A percentile compares a stretch with the other conserved stretches of the same genome.
These are phyloP conservation scores for Ploettnerulaceae sp. DNA, from an alignment of 2,329 filamentous ascomycete species.

Conservation along the genomic window DNA sequence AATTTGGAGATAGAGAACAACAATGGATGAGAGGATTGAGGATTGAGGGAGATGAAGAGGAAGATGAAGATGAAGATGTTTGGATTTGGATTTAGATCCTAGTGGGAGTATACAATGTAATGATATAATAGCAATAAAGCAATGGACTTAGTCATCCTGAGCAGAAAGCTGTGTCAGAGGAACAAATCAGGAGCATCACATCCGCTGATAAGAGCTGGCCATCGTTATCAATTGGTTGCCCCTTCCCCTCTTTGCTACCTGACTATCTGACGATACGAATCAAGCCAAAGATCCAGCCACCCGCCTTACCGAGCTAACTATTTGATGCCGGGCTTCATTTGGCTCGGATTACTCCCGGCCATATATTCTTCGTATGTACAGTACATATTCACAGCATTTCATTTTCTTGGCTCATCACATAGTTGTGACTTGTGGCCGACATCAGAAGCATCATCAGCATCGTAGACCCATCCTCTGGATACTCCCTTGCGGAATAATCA, in stretches of 20 bases:
- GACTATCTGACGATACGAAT: too few species aligned
- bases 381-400: too few species aligned
- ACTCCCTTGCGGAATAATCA: too few species aligned
- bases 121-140: conserved; percentile 1
- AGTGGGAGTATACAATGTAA: conserved; percentile 3
- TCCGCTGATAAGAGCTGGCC: conserved; percentile 8
- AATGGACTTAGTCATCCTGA: background rate
- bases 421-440: conserved; percentile 13
- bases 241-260: conserved; percentile 11
- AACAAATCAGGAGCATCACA: background rate
- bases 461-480: too few species aligned
- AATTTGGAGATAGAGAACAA: background rate
- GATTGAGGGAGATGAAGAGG: background rate
- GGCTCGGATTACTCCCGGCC: background rate
- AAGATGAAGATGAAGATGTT: background rate
- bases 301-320: background rate
- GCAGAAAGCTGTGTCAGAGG: background rate
- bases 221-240: conserved; percentile 3
- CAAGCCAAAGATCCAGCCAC: conserved; percentile 3
- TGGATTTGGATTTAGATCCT: background rate
- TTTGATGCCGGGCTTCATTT: background rate
- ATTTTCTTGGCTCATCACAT: conserved; percentile 10
- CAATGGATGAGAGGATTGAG: too few species aligned
- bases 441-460: background rate
- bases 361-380: conserved; percentile 11